phyloP scores from a whole-genome alignment of 2,329 filamentous ascomycete genomes.

The Triangularia verruculosa region DNA sequence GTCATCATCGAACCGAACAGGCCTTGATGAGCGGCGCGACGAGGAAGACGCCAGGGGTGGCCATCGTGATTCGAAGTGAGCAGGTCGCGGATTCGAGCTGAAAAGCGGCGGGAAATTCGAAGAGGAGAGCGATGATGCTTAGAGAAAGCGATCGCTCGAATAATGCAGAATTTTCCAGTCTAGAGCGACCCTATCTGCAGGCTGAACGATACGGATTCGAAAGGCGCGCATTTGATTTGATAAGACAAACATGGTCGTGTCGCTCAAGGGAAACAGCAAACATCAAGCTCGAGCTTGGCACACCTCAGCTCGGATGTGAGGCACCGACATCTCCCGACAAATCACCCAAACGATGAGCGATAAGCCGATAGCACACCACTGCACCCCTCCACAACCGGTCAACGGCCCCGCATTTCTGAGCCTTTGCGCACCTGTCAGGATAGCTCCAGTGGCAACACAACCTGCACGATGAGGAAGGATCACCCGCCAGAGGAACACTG shows the following conservation, averaged over 20 bases:
- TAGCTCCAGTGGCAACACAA: slow-evolving; percentile 3
- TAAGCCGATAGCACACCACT: background rate
- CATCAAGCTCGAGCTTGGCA: background rate
- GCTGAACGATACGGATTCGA: background rate
- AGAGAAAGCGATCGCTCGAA: background rate
- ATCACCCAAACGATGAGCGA: background rate
- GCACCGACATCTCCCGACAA: background rate
- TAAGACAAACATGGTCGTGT: background rate
- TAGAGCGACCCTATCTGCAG: background rate
- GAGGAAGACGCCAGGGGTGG: background rate
- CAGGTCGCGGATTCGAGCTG: background rate
- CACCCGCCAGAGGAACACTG: background rate
- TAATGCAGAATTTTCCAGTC: background rate
- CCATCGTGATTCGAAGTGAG: slow-evolving; percentile 1
- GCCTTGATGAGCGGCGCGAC: background rate
- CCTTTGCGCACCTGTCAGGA: background rate
- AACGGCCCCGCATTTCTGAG: background rate
- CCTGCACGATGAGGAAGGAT: slow-evolving; percentile 5
- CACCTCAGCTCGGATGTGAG: background rate
- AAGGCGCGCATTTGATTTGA: background rate
- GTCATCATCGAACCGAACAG: background rate
- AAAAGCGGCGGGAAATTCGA: background rate
- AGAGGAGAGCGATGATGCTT: background rate
- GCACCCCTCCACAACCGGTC: background rate
- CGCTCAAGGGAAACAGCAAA: background rate